A percentile compares a stretch with the other conserved stretches of the same genome.
These are phyloP conservation scores for Oryza rufipogon DNA, from an alignment of 176 grass and related monocot genomes.

Conservation along the genomic window DNA sequence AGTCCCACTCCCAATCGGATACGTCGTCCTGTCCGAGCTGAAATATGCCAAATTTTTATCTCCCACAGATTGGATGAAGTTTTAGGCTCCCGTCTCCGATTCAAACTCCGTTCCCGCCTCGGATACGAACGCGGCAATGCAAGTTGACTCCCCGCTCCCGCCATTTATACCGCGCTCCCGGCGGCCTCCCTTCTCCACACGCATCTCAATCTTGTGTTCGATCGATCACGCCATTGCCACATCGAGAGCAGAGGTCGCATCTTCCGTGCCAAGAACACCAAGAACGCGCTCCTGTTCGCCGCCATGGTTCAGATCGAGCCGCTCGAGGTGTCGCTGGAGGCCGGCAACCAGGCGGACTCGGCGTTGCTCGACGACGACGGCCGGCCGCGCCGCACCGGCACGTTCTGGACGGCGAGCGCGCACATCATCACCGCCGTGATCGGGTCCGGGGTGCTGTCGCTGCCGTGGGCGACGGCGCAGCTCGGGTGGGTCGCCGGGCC, in stretches of 20 bases:
- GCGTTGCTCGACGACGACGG: constrained; percentile 55
- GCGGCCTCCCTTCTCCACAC: not conserved
- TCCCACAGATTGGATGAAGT: too few species aligned
- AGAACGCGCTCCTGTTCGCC: not conserved
- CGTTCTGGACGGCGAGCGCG: constrained; percentile 55
- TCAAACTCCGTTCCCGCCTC: not conserved
- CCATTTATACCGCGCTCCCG: not conserved
- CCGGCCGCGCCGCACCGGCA: constrained; percentile 26
- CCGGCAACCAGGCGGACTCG: constrained; percentile 12
- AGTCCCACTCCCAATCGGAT: too few species aligned
- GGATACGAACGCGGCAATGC: not conserved
- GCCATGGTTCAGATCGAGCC: not conserved
- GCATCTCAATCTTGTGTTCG: not conserved
- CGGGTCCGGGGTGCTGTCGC: constrained; percentile 62
- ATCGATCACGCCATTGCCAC: not conserved
- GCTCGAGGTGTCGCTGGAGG: constrained; percentile 48
- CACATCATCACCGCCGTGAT: constrained; percentile 67
- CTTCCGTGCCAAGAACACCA: too few species aligned
- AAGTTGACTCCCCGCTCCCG: too few species aligned
- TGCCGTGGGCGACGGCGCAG: constrained; percentile 65
- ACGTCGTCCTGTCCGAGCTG: too few species aligned
- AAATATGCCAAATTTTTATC: too few species aligned
- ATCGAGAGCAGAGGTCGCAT: too few species aligned
- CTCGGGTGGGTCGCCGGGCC: constrained; percentile 65
- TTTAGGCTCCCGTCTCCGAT: too few species aligned